Conservation (phyloP, 2,329 filamentous ascomycete species). For the Botrytis fragariae region DNA sequence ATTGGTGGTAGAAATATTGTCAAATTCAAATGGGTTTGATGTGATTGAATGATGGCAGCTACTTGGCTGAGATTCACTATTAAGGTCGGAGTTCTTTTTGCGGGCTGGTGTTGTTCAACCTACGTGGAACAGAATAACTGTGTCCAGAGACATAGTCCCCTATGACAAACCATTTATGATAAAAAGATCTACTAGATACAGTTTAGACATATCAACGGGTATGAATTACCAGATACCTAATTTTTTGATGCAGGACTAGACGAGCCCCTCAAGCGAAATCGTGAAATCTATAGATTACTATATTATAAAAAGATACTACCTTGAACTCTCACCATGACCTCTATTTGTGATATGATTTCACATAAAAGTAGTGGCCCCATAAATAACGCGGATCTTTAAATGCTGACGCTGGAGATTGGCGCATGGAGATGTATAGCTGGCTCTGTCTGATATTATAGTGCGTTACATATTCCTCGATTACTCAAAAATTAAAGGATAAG, state of each 20-base stretch:
- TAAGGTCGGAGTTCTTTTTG: not conserved
- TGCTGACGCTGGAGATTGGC: not conserved
- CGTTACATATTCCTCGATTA: not conserved
- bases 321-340: accelerated
- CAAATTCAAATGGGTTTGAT: not conserved
- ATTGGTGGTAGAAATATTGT: not conserved
- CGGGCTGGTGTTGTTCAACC: not conserved
- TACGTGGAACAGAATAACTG: not conserved
- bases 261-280: not conserved
- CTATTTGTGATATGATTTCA: accelerated
- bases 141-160: accelerated
- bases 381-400: accelerated
- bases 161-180: not conserved
- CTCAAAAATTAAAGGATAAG: not conserved
- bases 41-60: not conserved
- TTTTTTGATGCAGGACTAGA: not conserved
- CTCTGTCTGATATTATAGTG: not conserved
- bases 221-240: accelerated
- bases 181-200: not conserved
- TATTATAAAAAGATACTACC: not conserved
- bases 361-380: not conserved
- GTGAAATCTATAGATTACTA: not conserved
- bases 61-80: not conserved
- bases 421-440: not conserved
- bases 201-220: not conserved